A percentile compares a stretch with the other conserved stretches of the same genome.
Conservation (phyloP, 2,329 filamentous ascomycete species). For the Parafenestella ontariensis region DNA sequence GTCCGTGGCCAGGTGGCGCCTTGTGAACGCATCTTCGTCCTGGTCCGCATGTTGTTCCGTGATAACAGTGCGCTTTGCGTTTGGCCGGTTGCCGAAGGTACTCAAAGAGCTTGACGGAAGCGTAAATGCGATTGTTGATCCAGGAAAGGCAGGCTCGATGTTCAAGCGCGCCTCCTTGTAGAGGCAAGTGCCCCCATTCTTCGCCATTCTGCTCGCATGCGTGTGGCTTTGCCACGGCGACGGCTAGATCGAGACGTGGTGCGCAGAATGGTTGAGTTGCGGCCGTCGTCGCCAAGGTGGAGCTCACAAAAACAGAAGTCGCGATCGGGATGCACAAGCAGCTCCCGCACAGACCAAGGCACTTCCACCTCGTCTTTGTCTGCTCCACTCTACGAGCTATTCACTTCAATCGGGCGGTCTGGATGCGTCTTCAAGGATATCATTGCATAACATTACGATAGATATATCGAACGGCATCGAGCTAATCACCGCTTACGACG, state of each 20-base stretch:
- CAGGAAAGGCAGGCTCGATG: constrained; percentile 74
- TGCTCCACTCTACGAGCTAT: too few species aligned
- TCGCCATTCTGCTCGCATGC: constrained; percentile 74
- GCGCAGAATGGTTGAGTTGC: constrained; percentile 9
- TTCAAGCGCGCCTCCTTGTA: constrained; percentile 89
- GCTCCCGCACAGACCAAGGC: constrained; percentile 26
- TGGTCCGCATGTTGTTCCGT: constrained; percentile 54
- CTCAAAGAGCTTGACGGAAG: constrained; percentile 44
- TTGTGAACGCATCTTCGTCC: constrained; percentile 77
- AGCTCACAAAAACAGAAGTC: constrained; percentile 44
- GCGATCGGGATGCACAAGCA: constrained; percentile 28
- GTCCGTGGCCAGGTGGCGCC: constrained; percentile 73
- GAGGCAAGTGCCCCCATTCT: constrained; percentile 68
- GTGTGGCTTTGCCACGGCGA: constrained; percentile 12
- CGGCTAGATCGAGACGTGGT: constrained; percentile 16
- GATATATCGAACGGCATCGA: constrained; percentile 9
- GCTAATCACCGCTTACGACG: constrained; percentile 9
- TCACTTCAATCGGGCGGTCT: background rate
- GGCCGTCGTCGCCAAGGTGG: constrained; percentile 28
- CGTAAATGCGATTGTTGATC: constrained; percentile 72
- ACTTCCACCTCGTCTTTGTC: too few species aligned
- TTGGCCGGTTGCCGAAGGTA: constrained; percentile 41
- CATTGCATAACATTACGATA: constrained; percentile 5
- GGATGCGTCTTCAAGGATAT: constrained; percentile 1
- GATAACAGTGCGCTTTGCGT: constrained; percentile 44